phyloP scores from a whole-genome alignment of 306 rosid genomes.

The Lupinus albus region DNA sequence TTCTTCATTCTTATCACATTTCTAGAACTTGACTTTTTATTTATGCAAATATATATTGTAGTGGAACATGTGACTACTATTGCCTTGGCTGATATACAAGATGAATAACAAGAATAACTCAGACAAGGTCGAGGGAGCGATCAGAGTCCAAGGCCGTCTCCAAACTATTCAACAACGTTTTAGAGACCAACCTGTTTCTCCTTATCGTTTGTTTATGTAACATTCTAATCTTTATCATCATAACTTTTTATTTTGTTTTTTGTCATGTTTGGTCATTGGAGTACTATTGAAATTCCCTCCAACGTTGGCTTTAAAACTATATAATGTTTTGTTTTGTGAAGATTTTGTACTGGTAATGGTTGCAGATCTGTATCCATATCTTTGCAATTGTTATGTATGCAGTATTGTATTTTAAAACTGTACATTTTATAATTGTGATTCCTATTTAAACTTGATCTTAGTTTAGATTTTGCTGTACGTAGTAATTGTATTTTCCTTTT shows the following conservation, averaged over 20 bases:
- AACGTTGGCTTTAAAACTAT: too few relatives aligned
- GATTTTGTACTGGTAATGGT: background rate
- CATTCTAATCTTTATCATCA: constrained; percentile 6
- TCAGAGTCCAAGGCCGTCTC: background rate
- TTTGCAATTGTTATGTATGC: background rate
- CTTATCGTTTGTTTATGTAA: constrained; percentile 64
- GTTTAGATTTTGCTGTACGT: background rate
- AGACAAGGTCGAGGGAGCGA: constrained; percentile 47
- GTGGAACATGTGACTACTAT: constrained; percentile 49
- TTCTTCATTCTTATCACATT: background rate
- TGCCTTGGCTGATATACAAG: constrained; percentile 58
- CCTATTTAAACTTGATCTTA: constrained; percentile 13
- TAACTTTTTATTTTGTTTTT: too few relatives aligned
- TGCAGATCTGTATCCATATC: background rate
- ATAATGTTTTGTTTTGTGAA: background rate
- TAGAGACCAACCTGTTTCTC: constrained; percentile 45
- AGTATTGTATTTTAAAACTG: background rate
- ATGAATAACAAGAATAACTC: constrained; percentile 41
- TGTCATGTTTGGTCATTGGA: too few relatives aligned
- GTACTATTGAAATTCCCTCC: too few relatives aligned
- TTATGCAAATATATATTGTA: constrained; percentile 8
- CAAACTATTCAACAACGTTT: constrained; percentile 22
- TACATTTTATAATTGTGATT: background rate
- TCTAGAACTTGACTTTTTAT: background rate
- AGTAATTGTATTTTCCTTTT: constrained; percentile 1